Base-by-base conservation (phyloP, 768 basidiomycete species). In the Termitomyces sp. region DNA sequence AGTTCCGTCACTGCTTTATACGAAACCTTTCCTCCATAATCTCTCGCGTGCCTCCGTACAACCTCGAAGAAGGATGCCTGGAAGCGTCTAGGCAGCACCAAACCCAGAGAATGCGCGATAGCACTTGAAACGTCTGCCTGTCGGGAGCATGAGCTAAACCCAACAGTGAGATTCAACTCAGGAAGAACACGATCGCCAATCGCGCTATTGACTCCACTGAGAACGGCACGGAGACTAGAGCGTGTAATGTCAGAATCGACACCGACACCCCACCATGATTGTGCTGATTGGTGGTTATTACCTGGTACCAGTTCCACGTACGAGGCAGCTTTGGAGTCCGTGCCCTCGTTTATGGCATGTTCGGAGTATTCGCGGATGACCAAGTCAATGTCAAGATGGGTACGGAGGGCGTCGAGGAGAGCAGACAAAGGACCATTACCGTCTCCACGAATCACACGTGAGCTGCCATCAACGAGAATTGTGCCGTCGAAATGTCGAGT, bases 341-440 rank as follows among this genome's bases (percentile, higher is more conserved):
- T 86, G 41, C 93, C 91, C 60, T 89, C 85, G 18, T 89, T 91
- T 54, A 98, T 84, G n/a, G 89, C 81, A 70, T 98, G 95, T 66
- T 98, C 97, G 5, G 86, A 82, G 71, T 98, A 98, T 61, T 97
- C 94, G 46, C 94, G 85, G 56, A 99, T 78, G 32, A 87, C 81
- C 56, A 96, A 77, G 64, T 94, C 79, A 64, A 98, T 83, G 60
- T 89, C 83, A 41, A 95, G 80, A 66, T 94, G 85, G 1, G 77
- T 83, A 56, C 83, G 82, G 41, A 99, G 86, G 27, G 96, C 95
- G 64, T 95, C 81, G 51, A 98, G 78, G 58, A 98, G 78, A 33
- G 96, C 87, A 12, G 96, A 98, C 32, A 99, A 80, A 32, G 97
- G 96, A 27, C 97, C 97, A 69, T 98, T 98, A 23, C 97, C 97